Percentiles rank a stretch among this genome's conserved stretches.
Conservation (phyloP, 495 filamentous ascomycete species). For the Cladorrhinum samala region DNA sequence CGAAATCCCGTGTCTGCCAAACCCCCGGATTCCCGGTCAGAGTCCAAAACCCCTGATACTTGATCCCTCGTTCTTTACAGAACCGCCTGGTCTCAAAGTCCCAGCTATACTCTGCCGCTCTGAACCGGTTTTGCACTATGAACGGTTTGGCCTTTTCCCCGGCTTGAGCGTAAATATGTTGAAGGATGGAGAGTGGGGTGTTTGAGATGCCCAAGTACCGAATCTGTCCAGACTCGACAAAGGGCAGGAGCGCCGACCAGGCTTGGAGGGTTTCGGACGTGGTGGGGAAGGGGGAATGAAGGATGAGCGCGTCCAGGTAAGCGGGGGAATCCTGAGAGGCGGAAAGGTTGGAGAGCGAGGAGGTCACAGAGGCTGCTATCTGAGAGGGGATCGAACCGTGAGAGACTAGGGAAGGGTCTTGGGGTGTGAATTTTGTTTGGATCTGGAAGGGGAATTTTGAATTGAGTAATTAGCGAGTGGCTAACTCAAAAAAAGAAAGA, state of each 20-base stretch:
- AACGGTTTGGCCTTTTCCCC: conserved; percentile 10
- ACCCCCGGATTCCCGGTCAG: conserved; percentile 60
- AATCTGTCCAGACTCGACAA: conserved; percentile 53
- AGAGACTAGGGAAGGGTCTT: conserved; percentile 50
- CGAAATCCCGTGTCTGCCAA: conserved; percentile 46
- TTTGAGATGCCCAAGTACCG: conserved; percentile 71
- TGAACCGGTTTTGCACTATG: conserved; percentile 73
- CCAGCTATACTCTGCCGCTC: conserved; percentile 51
- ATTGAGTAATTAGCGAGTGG: neutral
- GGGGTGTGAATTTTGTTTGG: conserved; percentile 75
- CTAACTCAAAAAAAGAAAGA: neutral
- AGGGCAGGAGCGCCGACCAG: conserved; percentile 57
- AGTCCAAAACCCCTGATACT: conserved; percentile 78
- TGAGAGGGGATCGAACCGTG: conserved; percentile 54
- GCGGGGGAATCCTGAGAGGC: conserved; percentile 27
- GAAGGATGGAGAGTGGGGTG: conserved; percentile 47
- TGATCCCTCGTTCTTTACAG: conserved; percentile 52
- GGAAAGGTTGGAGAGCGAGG: conserved; percentile 62
- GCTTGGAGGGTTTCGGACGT: conserved; percentile 55
- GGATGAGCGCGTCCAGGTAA: conserved; percentile 67
- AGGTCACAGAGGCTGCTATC: conserved; percentile 58
- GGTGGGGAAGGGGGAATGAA: conserved; percentile 62
- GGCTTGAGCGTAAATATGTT: conserved; percentile 29
- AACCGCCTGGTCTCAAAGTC: conserved; percentile 57
- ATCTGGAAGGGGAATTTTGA: conserved; percentile 42